A percentile compares a stretch with the other conserved stretches of the same genome.
phyloP scores from a whole-genome alignment of 768 basidiomycete genomes.

The Rhodosporidiobolus sp. region DNA sequence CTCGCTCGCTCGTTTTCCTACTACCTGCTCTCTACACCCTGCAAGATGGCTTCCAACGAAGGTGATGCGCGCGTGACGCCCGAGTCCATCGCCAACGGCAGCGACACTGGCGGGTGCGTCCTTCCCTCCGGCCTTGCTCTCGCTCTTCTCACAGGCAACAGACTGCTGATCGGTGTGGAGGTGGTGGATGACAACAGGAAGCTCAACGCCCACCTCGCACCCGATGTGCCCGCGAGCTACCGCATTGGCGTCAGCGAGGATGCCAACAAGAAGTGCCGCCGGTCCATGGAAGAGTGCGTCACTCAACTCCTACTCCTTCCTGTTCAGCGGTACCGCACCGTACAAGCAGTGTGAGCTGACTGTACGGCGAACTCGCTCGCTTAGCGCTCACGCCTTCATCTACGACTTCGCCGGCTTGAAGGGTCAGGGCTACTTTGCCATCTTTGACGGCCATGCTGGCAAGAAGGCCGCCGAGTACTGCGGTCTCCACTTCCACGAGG shows the following conservation, averaged over 20 bases:
- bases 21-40: background rate
- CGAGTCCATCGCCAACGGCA: constrained; percentile 15
- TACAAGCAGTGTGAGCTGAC: background rate
- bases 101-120: constrained; percentile 28
- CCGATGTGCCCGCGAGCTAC: constrained; percentile 57
- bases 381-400: constrained; percentile 71
- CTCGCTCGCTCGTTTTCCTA: background rate
- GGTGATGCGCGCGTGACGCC: constrained; percentile 18
- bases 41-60: constrained; percentile 13
- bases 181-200: constrained; percentile 48
- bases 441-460: constrained; percentile 98
- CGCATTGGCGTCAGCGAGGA: constrained; percentile 79
- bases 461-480: constrained; percentile 99
- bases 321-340: background rate
- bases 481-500: constrained; percentile 91
- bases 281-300: constrained; percentile 88
- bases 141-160: background rate
- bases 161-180: no score
- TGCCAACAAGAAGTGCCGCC: constrained; percentile 67
- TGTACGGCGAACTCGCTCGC: background rate
- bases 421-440: constrained; percentile 96
- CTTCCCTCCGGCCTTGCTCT: no score
- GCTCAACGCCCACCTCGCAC: constrained; percentile 63
- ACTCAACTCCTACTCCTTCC: background rate
- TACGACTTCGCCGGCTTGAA: constrained; percentile 80